Evolutionary conservation across 371 early-diverging fungal genomes (phyloP).

Genomic region (Mortierella sp.): DNA sequence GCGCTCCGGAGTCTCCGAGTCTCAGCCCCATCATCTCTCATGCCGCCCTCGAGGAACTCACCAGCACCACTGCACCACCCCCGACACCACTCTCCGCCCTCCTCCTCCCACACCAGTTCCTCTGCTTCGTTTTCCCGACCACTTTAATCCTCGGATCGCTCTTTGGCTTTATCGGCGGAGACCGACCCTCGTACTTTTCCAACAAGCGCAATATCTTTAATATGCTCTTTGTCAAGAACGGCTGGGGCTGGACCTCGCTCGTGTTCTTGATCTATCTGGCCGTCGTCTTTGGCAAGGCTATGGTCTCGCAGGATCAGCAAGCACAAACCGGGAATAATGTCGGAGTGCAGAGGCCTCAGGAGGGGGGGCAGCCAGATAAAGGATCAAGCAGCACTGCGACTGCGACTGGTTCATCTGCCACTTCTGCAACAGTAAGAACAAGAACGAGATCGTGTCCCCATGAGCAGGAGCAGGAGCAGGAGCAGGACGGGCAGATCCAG

Average conservation of each 20-base stretch:
- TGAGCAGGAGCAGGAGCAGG: not conserved
- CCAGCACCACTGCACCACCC: conserved; percentile 11
- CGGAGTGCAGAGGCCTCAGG: conserved; percentile 9
- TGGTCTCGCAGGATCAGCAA: conserved; percentile 16
- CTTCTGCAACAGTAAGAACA: not conserved
- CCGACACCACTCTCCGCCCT: conserved; percentile 9
- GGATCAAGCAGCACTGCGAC: not conserved
- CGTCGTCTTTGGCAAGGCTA: conserved; percentile 38
- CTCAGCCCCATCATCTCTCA: conserved; percentile 32
- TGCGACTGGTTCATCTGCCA: not conserved
- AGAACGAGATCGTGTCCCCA: conserved; percentile 8
- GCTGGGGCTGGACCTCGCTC: conserved; percentile 86
- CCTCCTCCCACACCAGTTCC: conserved; percentile 44
- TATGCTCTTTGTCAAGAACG: conserved; percentile 80
- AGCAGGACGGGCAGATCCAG: not conserved
- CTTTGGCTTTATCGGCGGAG: conserved; percentile 44
- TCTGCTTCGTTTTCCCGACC: conserved; percentile 35
- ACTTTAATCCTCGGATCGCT: conserved; percentile 37
- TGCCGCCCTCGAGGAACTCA: conserved; percentile 29
- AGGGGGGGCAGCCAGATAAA: not conserved
- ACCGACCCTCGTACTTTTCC: conserved; percentile 65
- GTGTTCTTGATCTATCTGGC: conserved; percentile 60
- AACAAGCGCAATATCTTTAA: conserved; percentile 84
- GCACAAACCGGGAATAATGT: not conserved
- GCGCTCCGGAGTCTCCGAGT: conserved; percentile 33